These are phyloP conservation scores for Pelargonium fulgidum DNA, from an alignment of 441 rosid species.

Conservation along the genomic window DNA sequence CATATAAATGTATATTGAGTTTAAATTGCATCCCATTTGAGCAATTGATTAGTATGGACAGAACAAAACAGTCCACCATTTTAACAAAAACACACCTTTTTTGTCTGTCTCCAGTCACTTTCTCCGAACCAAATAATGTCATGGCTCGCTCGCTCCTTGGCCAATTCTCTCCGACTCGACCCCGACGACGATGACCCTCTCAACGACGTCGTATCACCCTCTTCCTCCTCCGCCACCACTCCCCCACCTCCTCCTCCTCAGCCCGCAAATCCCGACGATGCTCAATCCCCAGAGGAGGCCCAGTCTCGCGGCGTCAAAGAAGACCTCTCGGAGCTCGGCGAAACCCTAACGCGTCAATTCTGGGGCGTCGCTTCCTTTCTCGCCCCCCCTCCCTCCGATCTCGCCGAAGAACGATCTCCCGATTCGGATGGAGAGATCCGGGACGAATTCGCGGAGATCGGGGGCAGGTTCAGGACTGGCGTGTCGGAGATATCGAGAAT, in stretches of 20 bases:
- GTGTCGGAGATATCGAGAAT: constrained; percentile 17
- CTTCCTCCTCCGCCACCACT: background rate
- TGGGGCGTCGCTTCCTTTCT: constrained; percentile 22
- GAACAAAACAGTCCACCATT: too few species aligned
- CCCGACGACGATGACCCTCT: background rate
- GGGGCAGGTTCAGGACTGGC: constrained; percentile 17
- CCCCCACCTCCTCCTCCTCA: background rate
- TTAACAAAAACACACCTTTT: too few species aligned
- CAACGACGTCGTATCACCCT: background rate
- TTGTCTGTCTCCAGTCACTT: background rate
- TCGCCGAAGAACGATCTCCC: constrained; percentile 23
- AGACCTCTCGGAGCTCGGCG: constrained; percentile 19
- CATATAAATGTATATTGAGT: too few species aligned
- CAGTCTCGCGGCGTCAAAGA: constrained; percentile 12
- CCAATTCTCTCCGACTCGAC: background rate
- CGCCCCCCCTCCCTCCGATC: constrained; percentile 23
- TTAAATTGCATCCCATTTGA: too few species aligned
- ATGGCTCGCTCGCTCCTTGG: background rate
- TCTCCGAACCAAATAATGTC: background rate
- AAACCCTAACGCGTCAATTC: constrained; percentile 18
- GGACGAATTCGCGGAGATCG: constrained; percentile 11
- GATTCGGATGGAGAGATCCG: constrained; percentile 9
- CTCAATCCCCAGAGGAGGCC: background rate
- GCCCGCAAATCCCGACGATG: background rate
- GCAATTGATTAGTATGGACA: too few species aligned